A percentile compares a stretch with the other conserved stretches of the same genome.
These are phyloP conservation scores for Sisymbrium altissimum DNA, from an alignment of 345 rosid species.

Conservation along the genomic window DNA sequence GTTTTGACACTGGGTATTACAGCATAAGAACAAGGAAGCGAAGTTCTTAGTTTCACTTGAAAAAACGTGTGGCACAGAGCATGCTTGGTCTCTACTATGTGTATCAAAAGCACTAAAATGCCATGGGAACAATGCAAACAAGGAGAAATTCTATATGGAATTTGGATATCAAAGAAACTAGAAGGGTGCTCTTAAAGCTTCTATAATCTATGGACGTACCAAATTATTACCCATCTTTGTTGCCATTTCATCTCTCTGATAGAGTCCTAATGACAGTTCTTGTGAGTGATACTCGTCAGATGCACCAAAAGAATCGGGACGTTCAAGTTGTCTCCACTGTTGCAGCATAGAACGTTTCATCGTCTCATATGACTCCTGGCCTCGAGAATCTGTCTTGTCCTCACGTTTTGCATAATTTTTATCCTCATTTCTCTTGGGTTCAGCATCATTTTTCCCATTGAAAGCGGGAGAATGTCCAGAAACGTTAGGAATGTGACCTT, in stretches of 20 bases:
- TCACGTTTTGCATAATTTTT: constrained; percentile 31
- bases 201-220: constrained; percentile 52
- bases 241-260: constrained; percentile 63
- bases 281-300: constrained; percentile 88
- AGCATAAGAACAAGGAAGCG: constrained; percentile 5
- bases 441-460: constrained; percentile 42
- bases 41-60: constrained; percentile 6
- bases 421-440: constrained; percentile 44
- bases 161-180: constrained; percentile 23
- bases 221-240: constrained; percentile 51
- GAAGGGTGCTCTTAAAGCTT: constrained; percentile 17
- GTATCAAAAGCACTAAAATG: constrained; percentile 6
- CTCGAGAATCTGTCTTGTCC: constrained; percentile 46
- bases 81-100: constrained; percentile 6
- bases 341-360: constrained; percentile 56
- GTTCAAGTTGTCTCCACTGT: constrained; percentile 77
- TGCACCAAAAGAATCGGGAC: constrained; percentile 81
- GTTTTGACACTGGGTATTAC: constrained; percentile 18
- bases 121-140: constrained; percentile 14
- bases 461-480: constrained; percentile 46
- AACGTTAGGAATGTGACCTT: constrained; percentile 50
- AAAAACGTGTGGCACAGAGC: constrained; percentile 2
- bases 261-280: constrained; percentile 68
- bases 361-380: constrained; percentile 52
- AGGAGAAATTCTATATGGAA: neutral